Conservation (phyloP, 352 stramenopile genomes). For the Plasmopara viticola region DNA sequence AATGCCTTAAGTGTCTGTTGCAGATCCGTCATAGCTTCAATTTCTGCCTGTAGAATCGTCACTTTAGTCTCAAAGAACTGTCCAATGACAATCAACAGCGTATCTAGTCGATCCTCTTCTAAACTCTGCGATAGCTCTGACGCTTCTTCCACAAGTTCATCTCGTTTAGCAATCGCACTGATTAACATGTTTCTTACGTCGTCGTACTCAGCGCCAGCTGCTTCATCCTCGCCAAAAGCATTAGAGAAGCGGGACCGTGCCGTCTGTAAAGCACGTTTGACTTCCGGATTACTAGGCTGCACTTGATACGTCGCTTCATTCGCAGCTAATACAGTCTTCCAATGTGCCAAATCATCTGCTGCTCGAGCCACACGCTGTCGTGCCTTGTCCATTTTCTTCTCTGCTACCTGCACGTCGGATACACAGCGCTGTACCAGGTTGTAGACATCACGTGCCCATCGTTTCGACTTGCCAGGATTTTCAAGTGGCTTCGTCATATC, state of each 20-base stretch:
- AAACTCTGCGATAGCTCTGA: constrained; percentile 72
- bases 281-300: constrained; percentile 71
- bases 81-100: constrained; percentile 75
- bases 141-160: constrained; percentile 77
- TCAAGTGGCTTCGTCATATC: constrained; percentile 78
- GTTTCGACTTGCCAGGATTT: constrained; percentile 59
- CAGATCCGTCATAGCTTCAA: constrained; percentile 63
- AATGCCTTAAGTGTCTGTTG: constrained; percentile 61
- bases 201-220: constrained; percentile 50
- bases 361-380: constrained; percentile 51
- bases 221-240: constrained; percentile 61
- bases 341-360: constrained; percentile 67
- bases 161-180: constrained; percentile 58
- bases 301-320: constrained; percentile 81
- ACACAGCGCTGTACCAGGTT: constrained; percentile 77
- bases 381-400: constrained; percentile 79
- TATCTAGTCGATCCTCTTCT: constrained; percentile 81
- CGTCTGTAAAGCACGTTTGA: constrained; percentile 56
- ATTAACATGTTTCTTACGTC: constrained; percentile 48
- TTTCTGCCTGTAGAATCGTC: constrained; percentile 73
- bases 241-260: constrained; percentile 57
- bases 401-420: constrained; percentile 52
- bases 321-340: constrained; percentile 62
- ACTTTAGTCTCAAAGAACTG: constrained; percentile 85
- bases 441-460: constrained; percentile 74